Percentiles rank a stretch among this genome's conserved stretches.
Evolutionary conservation across 225 moss, liverwort and hornwort genomes (phyloP).

Genomic region (Pseudoscleropodium purum): DNA sequence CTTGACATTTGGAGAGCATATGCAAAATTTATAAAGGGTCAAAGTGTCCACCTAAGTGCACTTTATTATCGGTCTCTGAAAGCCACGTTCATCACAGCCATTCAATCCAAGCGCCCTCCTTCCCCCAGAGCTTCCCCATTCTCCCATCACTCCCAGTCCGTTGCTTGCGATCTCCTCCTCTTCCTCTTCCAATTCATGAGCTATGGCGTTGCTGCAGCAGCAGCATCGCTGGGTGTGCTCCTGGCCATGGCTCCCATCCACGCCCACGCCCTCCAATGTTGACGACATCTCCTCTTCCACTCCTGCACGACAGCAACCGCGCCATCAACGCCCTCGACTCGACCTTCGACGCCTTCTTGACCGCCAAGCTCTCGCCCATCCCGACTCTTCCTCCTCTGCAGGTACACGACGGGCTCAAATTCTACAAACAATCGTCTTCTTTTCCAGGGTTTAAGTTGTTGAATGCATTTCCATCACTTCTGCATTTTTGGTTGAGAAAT

Average conservation of each 20-base stretch:
- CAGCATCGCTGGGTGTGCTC: constrained; percentile 35
- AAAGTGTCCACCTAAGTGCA: background rate
- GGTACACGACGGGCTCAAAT: background rate
- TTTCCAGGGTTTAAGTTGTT: background rate
- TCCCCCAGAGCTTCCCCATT: background rate
- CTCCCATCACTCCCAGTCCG: background rate
- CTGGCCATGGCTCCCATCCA: constrained; percentile 55
- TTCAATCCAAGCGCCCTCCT: background rate
- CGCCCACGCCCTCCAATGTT: constrained; percentile 1
- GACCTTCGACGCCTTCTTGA: constrained; percentile 37
- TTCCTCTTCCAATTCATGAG: background rate
- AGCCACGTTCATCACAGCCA: background rate
- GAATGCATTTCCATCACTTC: background rate
- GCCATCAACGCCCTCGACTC: constrained; percentile 5
- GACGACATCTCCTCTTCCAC: background rate
- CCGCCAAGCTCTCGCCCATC: constrained; percentile 9
- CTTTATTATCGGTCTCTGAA: background rate
- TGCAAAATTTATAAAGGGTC: background rate
- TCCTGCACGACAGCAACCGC: background rate
- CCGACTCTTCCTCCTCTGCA: background rate
- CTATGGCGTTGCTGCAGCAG: constrained; percentile 11
- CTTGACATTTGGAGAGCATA: background rate
- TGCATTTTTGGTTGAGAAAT: background rate
- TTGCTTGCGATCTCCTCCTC: background rate
- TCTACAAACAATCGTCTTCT: background rate